phyloP scores from a whole-genome alignment of 2,329 filamentous ascomycete genomes.

The Periconia sp. region DNA sequence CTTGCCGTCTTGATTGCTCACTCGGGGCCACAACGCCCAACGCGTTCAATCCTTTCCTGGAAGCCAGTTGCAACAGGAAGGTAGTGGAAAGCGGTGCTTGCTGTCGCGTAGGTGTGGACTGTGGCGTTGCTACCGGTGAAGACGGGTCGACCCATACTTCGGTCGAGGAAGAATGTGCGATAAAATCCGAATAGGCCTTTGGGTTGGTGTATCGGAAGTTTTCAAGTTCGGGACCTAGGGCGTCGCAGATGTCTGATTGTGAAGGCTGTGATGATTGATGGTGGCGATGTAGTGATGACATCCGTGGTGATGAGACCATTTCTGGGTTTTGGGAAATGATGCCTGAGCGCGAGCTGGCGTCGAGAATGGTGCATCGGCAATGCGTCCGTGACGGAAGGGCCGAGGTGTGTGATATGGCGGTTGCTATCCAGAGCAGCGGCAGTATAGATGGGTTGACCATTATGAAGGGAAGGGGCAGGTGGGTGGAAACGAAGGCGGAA shows the following conservation, averaged over 20 bases:
- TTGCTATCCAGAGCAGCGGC: conserved; percentile 1
- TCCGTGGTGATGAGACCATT: conserved; percentile 18
- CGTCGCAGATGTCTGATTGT: conserved; percentile 20
- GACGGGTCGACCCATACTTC: not conserved
- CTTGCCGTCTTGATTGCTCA: conserved; percentile 4
- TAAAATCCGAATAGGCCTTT: conserved; percentile 28
- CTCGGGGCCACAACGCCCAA: conserved; percentile 6
- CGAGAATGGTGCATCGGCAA: conserved; percentile 32
- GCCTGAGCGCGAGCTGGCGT: conserved; percentile 8
- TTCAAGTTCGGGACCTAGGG: conserved; percentile 29
- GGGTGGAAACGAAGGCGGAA: not conserved
- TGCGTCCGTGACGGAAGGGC: conserved; percentile 29
- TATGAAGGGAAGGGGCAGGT: not conserved
- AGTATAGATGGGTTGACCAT: conserved; percentile 4
- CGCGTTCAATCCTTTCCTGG: conserved; percentile 1
- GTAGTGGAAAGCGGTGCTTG: conserved; percentile 21
- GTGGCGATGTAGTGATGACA: conserved; percentile 18
- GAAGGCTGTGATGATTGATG: conserved; percentile 9
- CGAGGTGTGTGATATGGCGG: conserved; percentile 11
- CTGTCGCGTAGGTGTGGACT: conserved; percentile 5
- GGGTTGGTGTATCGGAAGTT: conserved; percentile 24
- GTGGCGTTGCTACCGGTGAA: not conserved
- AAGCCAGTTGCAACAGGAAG: conserved; percentile 18
- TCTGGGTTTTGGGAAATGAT: conserved; percentile 2
- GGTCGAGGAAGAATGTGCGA: conserved; percentile 7